Base-by-base conservation (phyloP, 495 filamentous ascomycete species). In the Xylaria bambusicola region DNA sequence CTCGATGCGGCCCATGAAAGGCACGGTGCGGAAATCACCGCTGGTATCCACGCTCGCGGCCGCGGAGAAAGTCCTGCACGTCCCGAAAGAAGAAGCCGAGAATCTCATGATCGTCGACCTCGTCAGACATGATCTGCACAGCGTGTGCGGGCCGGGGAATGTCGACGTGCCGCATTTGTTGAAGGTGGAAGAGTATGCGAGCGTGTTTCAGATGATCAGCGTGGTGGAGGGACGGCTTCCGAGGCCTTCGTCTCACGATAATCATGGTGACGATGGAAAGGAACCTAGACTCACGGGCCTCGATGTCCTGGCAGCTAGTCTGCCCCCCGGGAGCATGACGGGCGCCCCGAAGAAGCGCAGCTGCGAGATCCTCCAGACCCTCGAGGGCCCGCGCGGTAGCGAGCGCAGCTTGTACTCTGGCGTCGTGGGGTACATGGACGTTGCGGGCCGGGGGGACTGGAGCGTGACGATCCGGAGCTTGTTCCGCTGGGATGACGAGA, bases 21-120 rank as follows among this genome's bases (percentile, higher is more conserved):
- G 94, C 24, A 98, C 94, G 0, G 90, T 97, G 35, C 83, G 83
- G 50, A 96, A 94, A 67, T 80, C 82, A 0, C 69, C 78, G 29
- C 71, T 71, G 15, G 75, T 77, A 0, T 49, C 72, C 0, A 93
- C 88, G 1, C 75, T 87, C 41, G 81, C 77, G 12, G 77, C 88
- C 62, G 93, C 93, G 13, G 84, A 83, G 38, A 71, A 71, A 38
- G 83, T 92, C 58, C 82, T 97, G 3, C 79, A 86, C 49, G 81
- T 88, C 1, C 86, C 87, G 12, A 98, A 98, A 68, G 94, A 97
- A 67, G 87, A 86, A 65, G 93, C 94, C 12, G 94, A 98, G 74
- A 97, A 97, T 66, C 83, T 98, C 6, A 98, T 98, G 94, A 97
- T 98, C 60, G 92, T 96, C 1, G 94, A 97, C 74, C 78, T 98